These are phyloP conservation scores for Paraleonurus japonicus DNA, from an alignment of 257 asterid genomes.

Conservation along the genomic window DNA sequence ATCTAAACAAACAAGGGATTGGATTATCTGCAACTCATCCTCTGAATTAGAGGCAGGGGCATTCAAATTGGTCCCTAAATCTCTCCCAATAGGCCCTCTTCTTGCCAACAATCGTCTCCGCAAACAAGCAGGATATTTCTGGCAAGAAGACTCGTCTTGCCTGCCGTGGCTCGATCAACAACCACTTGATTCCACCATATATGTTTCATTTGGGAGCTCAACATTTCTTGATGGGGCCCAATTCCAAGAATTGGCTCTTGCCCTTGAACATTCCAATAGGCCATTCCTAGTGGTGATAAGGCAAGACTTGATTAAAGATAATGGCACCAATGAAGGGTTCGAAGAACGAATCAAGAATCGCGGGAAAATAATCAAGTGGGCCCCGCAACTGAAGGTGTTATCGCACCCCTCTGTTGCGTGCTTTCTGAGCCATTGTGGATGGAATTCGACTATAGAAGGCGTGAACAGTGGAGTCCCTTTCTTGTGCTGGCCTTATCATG, in stretches of 20 bases:
- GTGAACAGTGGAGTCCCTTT: slow-evolving; percentile 40
- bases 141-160: slow-evolving; percentile 43
- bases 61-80: slow-evolving; percentile 21
- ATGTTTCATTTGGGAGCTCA: slow-evolving; percentile 62
- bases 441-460: slow-evolving; percentile 46
- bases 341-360: slow-evolving; percentile 28
- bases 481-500: slow-evolving; percentile 44
- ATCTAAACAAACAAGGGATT: slow-evolving; percentile 26
- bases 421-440: slow-evolving; percentile 41
- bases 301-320: slow-evolving; percentile 25
- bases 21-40: slow-evolving; percentile 49
- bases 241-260: slow-evolving; percentile 52
- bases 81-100: slow-evolving; percentile 45
- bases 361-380: slow-evolving; percentile 36
- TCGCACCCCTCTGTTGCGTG: slow-evolving; percentile 42
- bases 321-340: no score
- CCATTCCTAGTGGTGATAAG: slow-evolving; percentile 50
- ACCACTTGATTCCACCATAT: slow-evolving; percentile 38
- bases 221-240: slow-evolving; percentile 42
- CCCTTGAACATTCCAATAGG: slow-evolving; percentile 38
- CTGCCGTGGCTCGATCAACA: slow-evolving; percentile 60
- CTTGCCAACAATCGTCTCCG: slow-evolving; percentile 41
- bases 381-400: slow-evolving; percentile 42
- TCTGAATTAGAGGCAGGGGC: slow-evolving; percentile 40
- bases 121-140: slow-evolving; percentile 37